Evolutionary conservation across 495 filamentous ascomycete species (phyloP).

Genomic region (Glonium stellatum): DNA sequence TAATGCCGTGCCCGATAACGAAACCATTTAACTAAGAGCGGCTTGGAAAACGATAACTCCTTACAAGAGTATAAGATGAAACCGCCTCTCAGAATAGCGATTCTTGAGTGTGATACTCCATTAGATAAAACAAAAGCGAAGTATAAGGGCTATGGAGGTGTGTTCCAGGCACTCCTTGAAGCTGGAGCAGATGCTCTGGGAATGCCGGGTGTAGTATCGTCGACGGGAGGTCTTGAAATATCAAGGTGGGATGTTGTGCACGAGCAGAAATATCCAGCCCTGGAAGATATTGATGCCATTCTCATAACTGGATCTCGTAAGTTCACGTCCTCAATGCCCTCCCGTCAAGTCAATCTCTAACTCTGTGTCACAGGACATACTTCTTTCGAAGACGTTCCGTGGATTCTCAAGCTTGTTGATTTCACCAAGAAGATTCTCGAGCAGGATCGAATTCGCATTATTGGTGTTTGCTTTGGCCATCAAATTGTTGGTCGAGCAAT

Average conservation of each 20-base stretch:
- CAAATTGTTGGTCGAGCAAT: conserved; percentile 80
- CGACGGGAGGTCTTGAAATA: conserved; percentile 47
- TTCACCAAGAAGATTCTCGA: conserved; percentile 55
- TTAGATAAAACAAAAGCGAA: conserved; percentile 47
- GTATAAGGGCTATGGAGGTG: conserved; percentile 65
- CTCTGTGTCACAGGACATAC: conserved; percentile 41
- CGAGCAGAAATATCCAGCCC: conserved; percentile 53
- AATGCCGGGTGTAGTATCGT: conserved; percentile 35
- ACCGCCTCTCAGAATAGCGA: conserved; percentile 66
- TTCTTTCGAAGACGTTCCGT: conserved; percentile 61
- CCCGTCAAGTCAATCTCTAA: not conserved
- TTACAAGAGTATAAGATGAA: conserved; percentile 21
- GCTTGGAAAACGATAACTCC: not conserved
- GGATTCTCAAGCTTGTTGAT: conserved; percentile 70
- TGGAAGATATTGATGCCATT: conserved; percentile 72
- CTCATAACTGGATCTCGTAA: conserved; percentile 67
- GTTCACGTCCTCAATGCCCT: conserved; percentile 2
- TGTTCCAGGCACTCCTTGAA: conserved; percentile 60
- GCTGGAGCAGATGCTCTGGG: conserved; percentile 42
- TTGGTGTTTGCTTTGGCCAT: conserved; percentile 88
- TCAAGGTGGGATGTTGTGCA: conserved; percentile 63
- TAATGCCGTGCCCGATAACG: conserved; percentile 9
- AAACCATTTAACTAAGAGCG: not conserved
- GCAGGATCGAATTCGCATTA: conserved; percentile 55
- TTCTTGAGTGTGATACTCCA: conserved; percentile 77